These are phyloP conservation scores for Lactuca saligna DNA, from an alignment of 129 eudicot species.

Conservation along the genomic window DNA sequence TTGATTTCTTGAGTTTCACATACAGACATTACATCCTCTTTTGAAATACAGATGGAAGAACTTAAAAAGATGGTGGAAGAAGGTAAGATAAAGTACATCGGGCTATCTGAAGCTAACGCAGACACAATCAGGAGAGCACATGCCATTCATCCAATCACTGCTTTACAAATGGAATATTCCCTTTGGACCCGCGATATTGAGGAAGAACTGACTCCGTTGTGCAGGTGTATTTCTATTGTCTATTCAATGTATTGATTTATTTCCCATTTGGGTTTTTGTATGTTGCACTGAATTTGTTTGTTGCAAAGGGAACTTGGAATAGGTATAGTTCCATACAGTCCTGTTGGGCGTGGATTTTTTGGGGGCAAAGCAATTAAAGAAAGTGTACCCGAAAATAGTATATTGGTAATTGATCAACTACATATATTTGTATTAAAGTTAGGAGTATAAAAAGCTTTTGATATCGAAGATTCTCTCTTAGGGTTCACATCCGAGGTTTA, in stretches of 20 bases:
- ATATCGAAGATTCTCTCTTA: conserved; percentile 12
- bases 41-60: conserved; percentile 52
- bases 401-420: conserved; percentile 42
- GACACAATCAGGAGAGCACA: conserved; percentile 79
- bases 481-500: conserved; percentile 55
- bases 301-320: conserved; percentile 57
- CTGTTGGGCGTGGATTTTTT: conserved; percentile 80
- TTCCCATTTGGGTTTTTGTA: neutral
- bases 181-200: conserved; percentile 78
- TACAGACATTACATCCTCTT: neutral
- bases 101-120: conserved; percentile 71
- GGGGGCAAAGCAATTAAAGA: conserved; percentile 69
- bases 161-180: conserved; percentile 77
- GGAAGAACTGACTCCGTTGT: conserved; percentile 63
- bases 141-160: conserved; percentile 66
- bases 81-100: conserved; percentile 75
- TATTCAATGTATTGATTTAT: neutral
- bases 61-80: conserved; percentile 64
- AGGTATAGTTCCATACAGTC: conserved; percentile 75
- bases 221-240: conserved; percentile 43
- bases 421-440: neutral
- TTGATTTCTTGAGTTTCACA: conserved; percentile 14
- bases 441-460: neutral
- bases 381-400: conserved; percentile 52
- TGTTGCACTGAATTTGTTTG: neutral